Percentiles rank a stretch among this genome's conserved stretches.
phyloP scores from a whole-genome alignment of 202 grass and related monocot genomes.

The Eragrostis tef region DNA sequence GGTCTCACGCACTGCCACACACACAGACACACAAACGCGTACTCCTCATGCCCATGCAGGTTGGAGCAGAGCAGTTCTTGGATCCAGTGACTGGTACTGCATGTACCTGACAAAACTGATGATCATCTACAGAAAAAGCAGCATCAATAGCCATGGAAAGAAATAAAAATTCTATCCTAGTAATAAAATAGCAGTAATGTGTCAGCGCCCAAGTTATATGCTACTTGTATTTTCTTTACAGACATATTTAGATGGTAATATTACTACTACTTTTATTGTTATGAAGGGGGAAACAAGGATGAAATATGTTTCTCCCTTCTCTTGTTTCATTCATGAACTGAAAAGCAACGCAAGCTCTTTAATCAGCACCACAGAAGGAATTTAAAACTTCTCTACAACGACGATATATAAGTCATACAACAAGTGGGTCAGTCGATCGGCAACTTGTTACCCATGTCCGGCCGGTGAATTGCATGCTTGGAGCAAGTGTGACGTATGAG shows the following conservation, averaged over 20 bases:
- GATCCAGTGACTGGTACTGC: conserved; percentile 25
- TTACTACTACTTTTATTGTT: background rate
- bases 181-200: background rate
- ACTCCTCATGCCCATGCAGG: conserved; percentile 37
- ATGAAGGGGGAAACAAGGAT: background rate
- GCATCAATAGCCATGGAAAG: background rate
- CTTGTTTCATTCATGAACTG: background rate
- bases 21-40: conserved; percentile 4
- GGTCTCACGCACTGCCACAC: conserved; percentile 13
- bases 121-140: conserved; percentile 19
- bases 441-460: background rate
- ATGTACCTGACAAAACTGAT: conserved; percentile 25
- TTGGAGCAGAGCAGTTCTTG: conserved; percentile 34
- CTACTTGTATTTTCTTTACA: background rate
- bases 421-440: background rate
- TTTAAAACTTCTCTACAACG: background rate
- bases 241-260: background rate
- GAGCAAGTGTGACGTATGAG: background rate
- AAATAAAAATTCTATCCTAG: background rate
- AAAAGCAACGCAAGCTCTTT: background rate
- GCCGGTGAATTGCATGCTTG: background rate
- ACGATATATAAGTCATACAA: background rate
- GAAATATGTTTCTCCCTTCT: background rate
- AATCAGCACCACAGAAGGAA: background rate
- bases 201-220: background rate